Base-by-base conservation (phyloP, 208 protist genomes). In the Zelonia costaricensis region DNA sequence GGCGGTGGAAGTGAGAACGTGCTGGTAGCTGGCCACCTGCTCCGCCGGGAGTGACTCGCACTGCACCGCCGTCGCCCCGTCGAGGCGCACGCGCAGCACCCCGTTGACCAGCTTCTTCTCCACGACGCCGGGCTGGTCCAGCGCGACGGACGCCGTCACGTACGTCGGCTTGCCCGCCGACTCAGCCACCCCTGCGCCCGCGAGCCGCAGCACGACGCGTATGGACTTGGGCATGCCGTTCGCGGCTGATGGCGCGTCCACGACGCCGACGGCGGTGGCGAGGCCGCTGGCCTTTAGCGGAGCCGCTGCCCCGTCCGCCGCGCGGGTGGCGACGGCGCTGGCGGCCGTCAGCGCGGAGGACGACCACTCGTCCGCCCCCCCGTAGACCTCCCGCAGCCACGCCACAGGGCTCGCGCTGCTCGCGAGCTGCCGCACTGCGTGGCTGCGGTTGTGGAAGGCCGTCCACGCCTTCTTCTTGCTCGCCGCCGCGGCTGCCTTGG, bases 1-100 rank as follows among this genome's bases (percentile, higher is more conserved):
- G n/a, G 83, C 86, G 3, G 72, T 73, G 38, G 86, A 78, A n/a
- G 70, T 78, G 30, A 88, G 62, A 27, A 90, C 48, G 73, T 88
- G 67, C 35, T 88, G 80, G 47, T 76, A 65, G 8, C 67, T 67
- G 3, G 78, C 68, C 22, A 88, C 55, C 27, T 76, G 46, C 28
- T 74, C 68, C 20, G 74, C 20, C 3, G 49, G 54, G 27, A 63
- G 40, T 5, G 54, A 52, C 23, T 61, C 49, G 46, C 60, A 48
- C 12, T 69, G 31, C 3, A 43, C 62, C 7, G 58, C 80, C 51
- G 78, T 66, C 1, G 83, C 83, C 15, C 60, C 54, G 16, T 45
- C 46, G 10, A 88, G 57, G 40, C 62, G 60, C 42, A 88, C 64
- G 6, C 27, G 60, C 35, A 78, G 62, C 48, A 85, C 25, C 12